These are phyloP conservation scores for Talaromyces sp. DNA, from an alignment of 2,329 filamentous ascomycete species.

Conservation along the genomic window DNA sequence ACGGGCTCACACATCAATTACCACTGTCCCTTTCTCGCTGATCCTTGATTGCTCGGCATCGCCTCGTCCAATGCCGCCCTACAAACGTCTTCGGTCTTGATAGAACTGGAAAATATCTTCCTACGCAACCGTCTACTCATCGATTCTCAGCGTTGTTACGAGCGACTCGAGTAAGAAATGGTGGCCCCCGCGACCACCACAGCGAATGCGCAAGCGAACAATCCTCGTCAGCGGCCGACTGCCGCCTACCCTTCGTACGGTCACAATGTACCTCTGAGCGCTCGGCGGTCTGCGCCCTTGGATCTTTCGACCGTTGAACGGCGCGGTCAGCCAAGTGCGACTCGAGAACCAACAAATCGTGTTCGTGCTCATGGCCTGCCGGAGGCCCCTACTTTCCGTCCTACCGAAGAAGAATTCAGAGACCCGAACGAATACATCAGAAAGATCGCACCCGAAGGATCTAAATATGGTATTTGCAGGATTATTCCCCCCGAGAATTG, in stretches of 20 bases:
- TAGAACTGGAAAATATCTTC: slow-evolving; percentile 20
- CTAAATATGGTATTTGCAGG: slow-evolving; percentile 88
- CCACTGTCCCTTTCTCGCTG: not conserved
- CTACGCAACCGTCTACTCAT: slow-evolving; percentile 17
- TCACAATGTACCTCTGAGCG: slow-evolving; percentile 59
- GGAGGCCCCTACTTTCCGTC: slow-evolving; percentile 86
- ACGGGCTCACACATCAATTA: not conserved
- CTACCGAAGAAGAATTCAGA: slow-evolving; percentile 89
- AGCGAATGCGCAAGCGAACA: slow-evolving; percentile 33
- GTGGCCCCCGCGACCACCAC: slow-evolving; percentile 45
- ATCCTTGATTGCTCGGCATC: not conserved
- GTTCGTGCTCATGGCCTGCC: slow-evolving; percentile 77
- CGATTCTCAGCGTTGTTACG: slow-evolving; percentile 11
- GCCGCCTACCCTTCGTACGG: slow-evolving; percentile 44
- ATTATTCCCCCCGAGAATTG: slow-evolving; percentile 90
- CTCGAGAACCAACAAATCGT: slow-evolving; percentile 71
- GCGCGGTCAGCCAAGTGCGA: slow-evolving; percentile 74
- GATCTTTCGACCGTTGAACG: slow-evolving; percentile 89
- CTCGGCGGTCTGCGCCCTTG: slow-evolving; percentile 64
- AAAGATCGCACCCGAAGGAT: slow-evolving; percentile 83
- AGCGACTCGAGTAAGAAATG: slow-evolving; percentile 33
- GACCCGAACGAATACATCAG: slow-evolving; percentile 91
- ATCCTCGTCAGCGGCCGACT: slow-evolving; percentile 37
- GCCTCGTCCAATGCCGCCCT: slow-evolving; percentile 32
- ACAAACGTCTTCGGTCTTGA: slow-evolving; percentile 29